phyloP scores from a whole-genome alignment of 1,139 yeast genomes.

The Eremothecium gossypii region DNA sequence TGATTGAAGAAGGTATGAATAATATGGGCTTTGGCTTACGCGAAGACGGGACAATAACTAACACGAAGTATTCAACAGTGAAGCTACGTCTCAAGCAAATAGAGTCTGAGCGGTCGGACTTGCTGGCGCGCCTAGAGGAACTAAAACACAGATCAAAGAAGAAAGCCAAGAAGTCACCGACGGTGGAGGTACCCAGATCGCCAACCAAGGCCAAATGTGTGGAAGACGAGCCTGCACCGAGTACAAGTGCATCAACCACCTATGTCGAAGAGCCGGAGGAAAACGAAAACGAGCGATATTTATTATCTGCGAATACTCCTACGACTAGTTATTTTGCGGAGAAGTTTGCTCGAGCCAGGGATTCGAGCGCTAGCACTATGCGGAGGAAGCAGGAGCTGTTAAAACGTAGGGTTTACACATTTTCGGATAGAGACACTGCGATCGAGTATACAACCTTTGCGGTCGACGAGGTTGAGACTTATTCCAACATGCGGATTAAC shows the following conservation, averaged over 20 bases:
- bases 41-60: no score
- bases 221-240: background rate
- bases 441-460: conserved; percentile 19
- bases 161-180: conserved; percentile 18
- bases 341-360: conserved; percentile 21
- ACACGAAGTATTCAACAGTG: conserved; percentile 6
- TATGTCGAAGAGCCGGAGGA: conserved; percentile 7
- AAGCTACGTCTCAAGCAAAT: conserved; percentile 22
- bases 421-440: conserved; percentile 17
- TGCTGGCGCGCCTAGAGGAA: conserved; percentile 16
- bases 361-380: conserved; percentile 17
- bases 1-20: conserved; percentile 7
- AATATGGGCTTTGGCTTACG: no score
- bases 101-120: conserved; percentile 20
- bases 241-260: background rate
- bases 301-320: conserved; percentile 3
- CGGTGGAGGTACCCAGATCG: conserved; percentile 20
- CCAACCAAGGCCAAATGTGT: conserved; percentile 13
- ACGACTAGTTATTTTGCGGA: conserved; percentile 31
- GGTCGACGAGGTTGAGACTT: conserved; percentile 31
- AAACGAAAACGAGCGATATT: conserved; percentile 9
- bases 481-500: conserved; percentile 31
- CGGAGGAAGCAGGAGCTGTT: conserved; percentile 19
- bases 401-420: conserved; percentile 32
- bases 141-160: conserved; percentile 9